These are phyloP conservation scores for Stenocarpella maydis DNA, from an alignment of 2,329 filamentous ascomycete species.

Conservation along the genomic window DNA sequence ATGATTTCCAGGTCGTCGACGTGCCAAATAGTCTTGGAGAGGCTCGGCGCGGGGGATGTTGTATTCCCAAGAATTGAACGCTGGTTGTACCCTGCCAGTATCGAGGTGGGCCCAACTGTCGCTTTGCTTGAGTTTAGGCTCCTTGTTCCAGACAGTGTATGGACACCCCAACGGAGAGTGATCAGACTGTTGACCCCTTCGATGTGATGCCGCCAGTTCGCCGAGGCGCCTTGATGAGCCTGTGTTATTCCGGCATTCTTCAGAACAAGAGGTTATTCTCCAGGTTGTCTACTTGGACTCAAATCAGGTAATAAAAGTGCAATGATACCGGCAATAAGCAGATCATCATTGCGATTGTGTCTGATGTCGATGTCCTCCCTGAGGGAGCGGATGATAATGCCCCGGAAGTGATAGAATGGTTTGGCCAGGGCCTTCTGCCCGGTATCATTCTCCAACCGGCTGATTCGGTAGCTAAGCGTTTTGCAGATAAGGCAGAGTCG, in stretches of 20 bases:
- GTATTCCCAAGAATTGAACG: conserved; percentile 46
- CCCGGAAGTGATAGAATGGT: background rate
- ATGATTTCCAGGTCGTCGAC: conserved; percentile 42
- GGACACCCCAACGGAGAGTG: conserved; percentile 45
- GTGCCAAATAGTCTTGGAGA: conserved; percentile 40
- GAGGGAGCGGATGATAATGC: background rate
- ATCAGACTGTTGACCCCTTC: conserved; percentile 45
- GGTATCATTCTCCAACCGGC: background rate
- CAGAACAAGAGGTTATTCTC: background rate
- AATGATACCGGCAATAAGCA: background rate
- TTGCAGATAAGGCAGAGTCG: background rate
- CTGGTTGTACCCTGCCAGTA: conserved; percentile 38
- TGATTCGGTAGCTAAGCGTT: conserved; percentile 6
- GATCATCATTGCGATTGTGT: background rate
- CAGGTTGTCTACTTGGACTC: background rate
- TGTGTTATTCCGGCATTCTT: conserved; percentile 27
- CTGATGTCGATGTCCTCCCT: background rate
- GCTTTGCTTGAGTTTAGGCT: background rate
- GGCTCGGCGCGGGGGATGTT: conserved; percentile 45
- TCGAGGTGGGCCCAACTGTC: background rate
- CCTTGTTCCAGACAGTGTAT: conserved; percentile 36
- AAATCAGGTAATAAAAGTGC: conserved; percentile 1
- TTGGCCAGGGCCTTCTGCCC: background rate
- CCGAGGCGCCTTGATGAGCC: conserved; percentile 43
- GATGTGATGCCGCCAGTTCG: conserved; percentile 47